These are phyloP conservation scores for Chytriomyces hyalinus DNA, from an alignment of 192 early-diverging fungal species.

Conservation along the genomic window DNA sequence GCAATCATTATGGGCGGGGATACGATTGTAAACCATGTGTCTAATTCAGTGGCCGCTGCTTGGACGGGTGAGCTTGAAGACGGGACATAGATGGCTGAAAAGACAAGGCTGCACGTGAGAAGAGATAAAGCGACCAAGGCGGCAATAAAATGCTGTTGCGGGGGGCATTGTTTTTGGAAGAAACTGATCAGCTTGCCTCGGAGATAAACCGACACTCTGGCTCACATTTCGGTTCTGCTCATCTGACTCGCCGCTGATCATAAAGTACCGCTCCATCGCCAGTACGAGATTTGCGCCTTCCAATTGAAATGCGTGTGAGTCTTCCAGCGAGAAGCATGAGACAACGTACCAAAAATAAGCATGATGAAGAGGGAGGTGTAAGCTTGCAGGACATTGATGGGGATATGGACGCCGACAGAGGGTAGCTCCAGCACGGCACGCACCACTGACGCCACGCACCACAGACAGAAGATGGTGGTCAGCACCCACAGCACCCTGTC, in stretches of 20 bases:
- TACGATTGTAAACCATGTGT: not conserved
- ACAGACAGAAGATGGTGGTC: slow-evolving; percentile 2
- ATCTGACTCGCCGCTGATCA: too few species aligned
- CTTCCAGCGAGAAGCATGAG: not conserved
- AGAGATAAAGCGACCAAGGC: not conserved
- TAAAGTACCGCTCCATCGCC: slow-evolving; percentile 20
- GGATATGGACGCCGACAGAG: not conserved
- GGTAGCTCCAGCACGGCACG: not conserved
- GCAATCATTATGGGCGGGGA: not conserved
- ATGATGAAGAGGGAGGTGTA: slow-evolving; percentile 13
- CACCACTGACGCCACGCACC: not conserved
- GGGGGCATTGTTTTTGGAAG: not conserved
- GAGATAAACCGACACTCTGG: not conserved
- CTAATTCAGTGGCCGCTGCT: not conserved
- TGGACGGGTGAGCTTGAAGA: not conserved
- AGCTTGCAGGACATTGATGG: not conserved
- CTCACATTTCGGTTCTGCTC: too few species aligned
- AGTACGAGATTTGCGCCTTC: not conserved
- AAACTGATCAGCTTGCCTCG: not conserved
- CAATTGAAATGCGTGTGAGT: not conserved
- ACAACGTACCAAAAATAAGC: slow-evolving; percentile 1
- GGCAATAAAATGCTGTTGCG: not conserved
- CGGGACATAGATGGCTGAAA: not conserved
- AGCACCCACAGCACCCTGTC: not conserved
- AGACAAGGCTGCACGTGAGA: not conserved